A percentile compares a stretch with the other conserved stretches of the same genome.
These are phyloP conservation scores for Guyanaporus albipodus DNA, from an alignment of 768 basidiomycete genomes.

Conservation along the genomic window DNA sequence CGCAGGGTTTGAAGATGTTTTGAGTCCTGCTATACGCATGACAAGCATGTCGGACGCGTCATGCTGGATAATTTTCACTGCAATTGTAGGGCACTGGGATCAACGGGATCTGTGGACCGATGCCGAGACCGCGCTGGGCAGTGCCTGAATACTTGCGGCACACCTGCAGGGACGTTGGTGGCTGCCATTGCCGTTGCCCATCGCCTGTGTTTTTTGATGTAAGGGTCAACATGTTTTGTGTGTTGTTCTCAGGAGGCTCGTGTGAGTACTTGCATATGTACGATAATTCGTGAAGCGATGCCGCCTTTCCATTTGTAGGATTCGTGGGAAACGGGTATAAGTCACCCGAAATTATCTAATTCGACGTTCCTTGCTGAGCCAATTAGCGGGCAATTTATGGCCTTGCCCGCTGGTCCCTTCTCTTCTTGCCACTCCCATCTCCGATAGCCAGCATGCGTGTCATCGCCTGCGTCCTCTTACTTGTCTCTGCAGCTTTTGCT, in stretches of 20 bases:
- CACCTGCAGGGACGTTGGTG: no score
- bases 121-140: constrained; percentile 50
- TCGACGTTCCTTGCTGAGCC: no score
- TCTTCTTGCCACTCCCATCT: not conserved
- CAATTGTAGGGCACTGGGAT: constrained; percentile 66
- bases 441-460: constrained; percentile 39
- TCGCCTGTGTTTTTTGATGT: no score
- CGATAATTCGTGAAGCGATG: no score
- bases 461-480: constrained; percentile 41
- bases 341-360: no score
- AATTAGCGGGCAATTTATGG: constrained; percentile 5
- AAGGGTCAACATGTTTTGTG: no score
- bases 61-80: constrained; percentile 73
- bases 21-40: constrained; percentile 13
- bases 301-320: no score
- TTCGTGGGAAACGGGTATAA: no score
- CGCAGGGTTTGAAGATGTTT: constrained; percentile 5
- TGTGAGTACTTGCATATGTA: no score
- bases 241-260: no score
- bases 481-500: constrained; percentile 56
- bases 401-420: not conserved
- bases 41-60: constrained; percentile 40
- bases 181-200: no score
- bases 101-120: constrained; percentile 82
- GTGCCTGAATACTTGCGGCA: constrained; percentile 11